These are phyloP conservation scores for Halophytophthora polymorphica DNA, from an alignment of 352 stramenopile genomes.

Conservation along the genomic window DNA sequence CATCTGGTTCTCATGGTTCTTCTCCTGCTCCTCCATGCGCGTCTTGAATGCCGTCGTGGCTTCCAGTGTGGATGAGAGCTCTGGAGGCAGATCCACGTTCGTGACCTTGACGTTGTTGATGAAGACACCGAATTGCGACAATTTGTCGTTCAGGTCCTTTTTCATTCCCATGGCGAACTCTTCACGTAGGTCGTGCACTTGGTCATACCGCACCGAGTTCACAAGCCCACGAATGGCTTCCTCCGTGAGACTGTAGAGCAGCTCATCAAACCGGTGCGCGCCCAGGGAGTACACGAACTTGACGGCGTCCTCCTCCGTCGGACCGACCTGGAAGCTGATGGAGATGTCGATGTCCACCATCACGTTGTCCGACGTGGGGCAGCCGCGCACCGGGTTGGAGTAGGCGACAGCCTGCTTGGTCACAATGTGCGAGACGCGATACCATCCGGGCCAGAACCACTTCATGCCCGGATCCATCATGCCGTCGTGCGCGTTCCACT, in stretches of 20 bases:
- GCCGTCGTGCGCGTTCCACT: slow-evolving; percentile 76
- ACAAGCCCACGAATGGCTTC: slow-evolving; percentile 79
- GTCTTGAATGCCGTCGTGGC: slow-evolving; percentile 86
- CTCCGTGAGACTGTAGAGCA: slow-evolving; percentile 77
- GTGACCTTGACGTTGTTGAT: slow-evolving; percentile 90
- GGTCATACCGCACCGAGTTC: slow-evolving; percentile 79
- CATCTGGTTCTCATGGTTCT: slow-evolving; percentile 87
- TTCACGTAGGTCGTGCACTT: slow-evolving; percentile 77
- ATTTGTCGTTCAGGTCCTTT: slow-evolving; percentile 75
- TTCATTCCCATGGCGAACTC: slow-evolving; percentile 85
- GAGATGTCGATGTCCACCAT: slow-evolving; percentile 90
- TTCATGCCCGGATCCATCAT: slow-evolving; percentile 81
- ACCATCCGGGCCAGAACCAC: slow-evolving; percentile 72
- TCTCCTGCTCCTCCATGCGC: slow-evolving; percentile 86
- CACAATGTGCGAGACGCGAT: slow-evolving; percentile 84
- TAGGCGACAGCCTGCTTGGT: slow-evolving; percentile 86
- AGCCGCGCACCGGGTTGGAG: slow-evolving; percentile 65
- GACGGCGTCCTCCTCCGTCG: slow-evolving; percentile 67
- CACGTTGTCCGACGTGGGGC: slow-evolving; percentile 82
- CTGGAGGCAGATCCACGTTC: slow-evolving; percentile 65
- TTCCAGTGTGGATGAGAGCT: slow-evolving; percentile 69
- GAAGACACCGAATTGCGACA: slow-evolving; percentile 68
- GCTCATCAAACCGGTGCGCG: slow-evolving; percentile 77
- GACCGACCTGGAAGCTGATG: slow-evolving; percentile 85
- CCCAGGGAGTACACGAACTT: slow-evolving; percentile 86